Evolutionary conservation across 306 rosid genomes (phyloP).

Genomic region (Medicago ruthenica): DNA sequence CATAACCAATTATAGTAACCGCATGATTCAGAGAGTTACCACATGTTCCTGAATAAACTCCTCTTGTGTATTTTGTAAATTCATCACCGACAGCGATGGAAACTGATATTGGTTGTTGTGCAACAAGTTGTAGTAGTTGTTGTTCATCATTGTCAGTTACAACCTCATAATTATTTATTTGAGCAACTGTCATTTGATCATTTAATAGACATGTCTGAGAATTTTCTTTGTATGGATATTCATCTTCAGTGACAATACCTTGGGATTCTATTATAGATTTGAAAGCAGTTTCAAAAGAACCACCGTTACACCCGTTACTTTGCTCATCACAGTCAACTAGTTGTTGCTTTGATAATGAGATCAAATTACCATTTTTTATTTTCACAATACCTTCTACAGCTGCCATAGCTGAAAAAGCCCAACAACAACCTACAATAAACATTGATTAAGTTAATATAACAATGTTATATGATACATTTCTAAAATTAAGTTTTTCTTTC

Average conservation of each 20-base stretch:
- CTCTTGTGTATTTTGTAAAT: not conserved
- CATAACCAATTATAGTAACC: slow-evolving; percentile 22
- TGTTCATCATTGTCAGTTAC: not conserved
- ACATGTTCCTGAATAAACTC: slow-evolving; percentile 32
- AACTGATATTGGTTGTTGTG: slow-evolving; percentile 30
- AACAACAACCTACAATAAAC: slow-evolving; percentile 44
- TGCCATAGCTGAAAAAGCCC: slow-evolving; percentile 53
- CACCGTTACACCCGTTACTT: not conserved
- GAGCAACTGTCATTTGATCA: not conserved
- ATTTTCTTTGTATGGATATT: slow-evolving; percentile 33
- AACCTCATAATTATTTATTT: not conserved
- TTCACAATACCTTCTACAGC: slow-evolving; percentile 48
- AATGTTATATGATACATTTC: too few relatives aligned
- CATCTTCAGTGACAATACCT: slow-evolving; percentile 23
- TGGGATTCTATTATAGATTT: not conserved
- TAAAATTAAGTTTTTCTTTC: too few relatives aligned
- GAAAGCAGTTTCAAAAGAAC: not conserved
- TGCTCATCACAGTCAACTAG: slow-evolving; percentile 36
- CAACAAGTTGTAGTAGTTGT: not conserved
- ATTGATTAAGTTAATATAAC: too few relatives aligned
- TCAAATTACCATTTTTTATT: slow-evolving; percentile 31
- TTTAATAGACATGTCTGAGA: not conserved
- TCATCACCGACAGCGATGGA: not conserved
- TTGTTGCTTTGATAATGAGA: slow-evolving; percentile 48
- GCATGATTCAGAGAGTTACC: not conserved